phyloP scores from a whole-genome alignment of 495 filamentous ascomycete species.

The Viridothelium virens region DNA sequence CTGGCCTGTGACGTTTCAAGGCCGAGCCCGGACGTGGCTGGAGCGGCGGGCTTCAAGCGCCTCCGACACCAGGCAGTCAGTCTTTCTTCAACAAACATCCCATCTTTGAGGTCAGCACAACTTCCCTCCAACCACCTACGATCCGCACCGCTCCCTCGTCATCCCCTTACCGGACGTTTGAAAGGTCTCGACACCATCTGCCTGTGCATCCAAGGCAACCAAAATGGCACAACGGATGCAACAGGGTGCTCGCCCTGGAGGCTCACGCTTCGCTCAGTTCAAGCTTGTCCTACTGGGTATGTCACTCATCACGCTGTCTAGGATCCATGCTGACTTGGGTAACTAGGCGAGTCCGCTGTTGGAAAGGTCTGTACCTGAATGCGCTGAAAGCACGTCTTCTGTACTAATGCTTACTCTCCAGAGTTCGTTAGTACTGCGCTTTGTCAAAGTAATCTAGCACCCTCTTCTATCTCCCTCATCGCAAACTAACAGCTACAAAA shows the following conservation, averaged over 20 bases:
- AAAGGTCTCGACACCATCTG: not conserved
- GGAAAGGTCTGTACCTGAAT: conserved; percentile 64
- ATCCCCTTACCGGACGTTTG: not conserved
- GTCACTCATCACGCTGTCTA: not conserved
- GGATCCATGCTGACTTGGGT: conserved; percentile 32
- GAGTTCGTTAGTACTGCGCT: conserved; percentile 95
- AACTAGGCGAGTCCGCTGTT: conserved; percentile 89
- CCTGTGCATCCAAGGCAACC: conserved; percentile 8
- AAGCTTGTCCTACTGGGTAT: conserved; percentile 93
- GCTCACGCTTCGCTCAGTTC: conserved; percentile 88
- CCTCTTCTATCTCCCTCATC: not conserved
- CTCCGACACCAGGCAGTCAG: not conserved
- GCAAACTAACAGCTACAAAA: not conserved
- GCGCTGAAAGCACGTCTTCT: not conserved
- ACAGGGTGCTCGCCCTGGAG: conserved; percentile 66
- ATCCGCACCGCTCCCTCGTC: not conserved
- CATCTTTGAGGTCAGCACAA: not conserved
- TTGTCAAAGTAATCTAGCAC: conserved; percentile 69
- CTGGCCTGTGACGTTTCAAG: not conserved
- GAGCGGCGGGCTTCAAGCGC: not conserved
- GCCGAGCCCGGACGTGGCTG: not conserved
- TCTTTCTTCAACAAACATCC: conserved; percentile 9
- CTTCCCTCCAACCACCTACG: not conserved
- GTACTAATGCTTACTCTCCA: conserved; percentile 42
- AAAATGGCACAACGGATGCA: conserved; percentile 75